Percentiles rank a stretch among this genome's conserved stretches.
phyloP scores from a whole-genome alignment of 2,329 filamentous ascomycete genomes.

The Cordyceps fumosorosea region DNA sequence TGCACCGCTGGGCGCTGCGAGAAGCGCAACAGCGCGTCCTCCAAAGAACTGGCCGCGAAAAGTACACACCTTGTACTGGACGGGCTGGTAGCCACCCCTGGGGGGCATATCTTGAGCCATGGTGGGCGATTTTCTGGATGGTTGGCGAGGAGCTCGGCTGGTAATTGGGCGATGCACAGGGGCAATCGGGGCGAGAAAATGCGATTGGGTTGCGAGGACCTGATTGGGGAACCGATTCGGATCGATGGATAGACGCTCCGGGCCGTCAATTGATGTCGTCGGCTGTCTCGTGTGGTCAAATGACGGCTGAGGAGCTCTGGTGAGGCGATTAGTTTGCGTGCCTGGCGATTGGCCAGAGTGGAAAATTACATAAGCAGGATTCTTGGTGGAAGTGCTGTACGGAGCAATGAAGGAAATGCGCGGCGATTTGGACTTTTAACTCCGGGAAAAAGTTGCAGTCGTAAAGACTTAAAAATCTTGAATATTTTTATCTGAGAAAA shows the following conservation, averaged over 20 bases:
- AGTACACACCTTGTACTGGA: constrained; percentile 84
- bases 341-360: constrained; percentile 10
- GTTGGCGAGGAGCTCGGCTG: constrained; percentile 6
- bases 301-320: constrained; percentile 4
- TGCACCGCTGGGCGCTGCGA: neutral
- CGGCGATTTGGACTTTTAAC: neutral
- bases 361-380: constrained; percentile 11
- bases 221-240: neutral
- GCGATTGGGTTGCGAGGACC: neutral
- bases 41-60: neutral
- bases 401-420: neutral
- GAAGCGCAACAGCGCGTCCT: neutral
- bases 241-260: neutral
- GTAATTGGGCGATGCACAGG: constrained; percentile 17
- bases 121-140: constrained; percentile 31
- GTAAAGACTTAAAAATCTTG: no score
- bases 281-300: constrained; percentile 5
- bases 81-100: constrained; percentile 84
- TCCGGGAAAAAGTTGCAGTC: no score
- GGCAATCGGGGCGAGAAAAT: neutral
- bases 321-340: constrained; percentile 15
- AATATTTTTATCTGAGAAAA: no score
- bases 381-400: neutral
- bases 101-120: constrained; percentile 99
- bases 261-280: constrained; percentile 4